A percentile compares a stretch with the other conserved stretches of the same genome.
phyloP scores from a whole-genome alignment of 1,284 basidiomycete species.

The Fistulina hepatica region DNA sequence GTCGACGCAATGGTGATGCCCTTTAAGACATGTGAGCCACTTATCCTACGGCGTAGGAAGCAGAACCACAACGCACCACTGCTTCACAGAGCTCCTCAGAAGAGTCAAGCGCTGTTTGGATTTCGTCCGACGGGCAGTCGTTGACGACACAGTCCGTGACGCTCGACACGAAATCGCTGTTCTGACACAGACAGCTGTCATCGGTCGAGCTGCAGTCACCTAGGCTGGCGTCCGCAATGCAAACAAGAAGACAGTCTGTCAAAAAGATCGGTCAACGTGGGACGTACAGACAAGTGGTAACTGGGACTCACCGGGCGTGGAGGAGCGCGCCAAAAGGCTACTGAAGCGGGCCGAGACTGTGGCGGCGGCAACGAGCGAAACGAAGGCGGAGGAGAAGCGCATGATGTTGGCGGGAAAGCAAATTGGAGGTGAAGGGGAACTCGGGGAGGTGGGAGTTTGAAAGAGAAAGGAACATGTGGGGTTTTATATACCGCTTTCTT shows the following conservation, averaged over 20 bases:
- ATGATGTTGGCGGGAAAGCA: conserved; percentile 27
- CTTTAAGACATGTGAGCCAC: neutral
- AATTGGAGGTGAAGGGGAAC: conserved; percentile 18
- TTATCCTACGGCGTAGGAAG: neutral
- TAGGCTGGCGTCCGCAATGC: conserved; percentile 11
- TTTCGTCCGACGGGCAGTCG: conserved; percentile 8
- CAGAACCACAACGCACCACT: neutral
- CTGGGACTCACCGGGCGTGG: conserved; percentile 23
- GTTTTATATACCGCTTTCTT: too few species aligned
- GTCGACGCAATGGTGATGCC: neutral
- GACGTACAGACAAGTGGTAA: neutral
- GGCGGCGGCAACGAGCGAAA: conserved; percentile 31
- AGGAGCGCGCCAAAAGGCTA: conserved; percentile 28
- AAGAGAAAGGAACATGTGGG: too few species aligned
- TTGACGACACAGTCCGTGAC: conserved; percentile 13
- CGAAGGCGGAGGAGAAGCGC: conserved; percentile 39
- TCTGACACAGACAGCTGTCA: conserved; percentile 14
- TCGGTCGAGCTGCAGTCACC: conserved; percentile 9
- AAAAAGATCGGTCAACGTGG: neutral
- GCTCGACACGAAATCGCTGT: conserved; percentile 11
- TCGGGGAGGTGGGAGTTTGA: too few species aligned
- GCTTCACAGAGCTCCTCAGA: conserved; percentile 1
- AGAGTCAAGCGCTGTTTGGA: conserved; percentile 1
- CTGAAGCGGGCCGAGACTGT: conserved; percentile 29
- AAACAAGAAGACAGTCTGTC: conserved; percentile 9